Conservation (phyloP, 352 stramenopile species). For the Globisporangium cylindrosporum region DNA sequence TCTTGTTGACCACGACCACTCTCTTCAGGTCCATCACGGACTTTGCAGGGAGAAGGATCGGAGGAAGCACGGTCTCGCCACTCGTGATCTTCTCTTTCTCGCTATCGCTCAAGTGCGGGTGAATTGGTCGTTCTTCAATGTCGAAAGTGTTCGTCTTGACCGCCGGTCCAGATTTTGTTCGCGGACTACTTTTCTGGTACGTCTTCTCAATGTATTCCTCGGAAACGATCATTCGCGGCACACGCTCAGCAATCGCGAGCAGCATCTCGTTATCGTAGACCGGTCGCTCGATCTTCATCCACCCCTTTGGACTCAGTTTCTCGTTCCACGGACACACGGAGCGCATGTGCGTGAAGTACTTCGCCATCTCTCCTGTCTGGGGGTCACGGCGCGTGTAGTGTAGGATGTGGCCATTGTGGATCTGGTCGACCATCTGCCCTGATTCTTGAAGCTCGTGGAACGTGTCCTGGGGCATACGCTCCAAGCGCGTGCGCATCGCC, state of each 20-base stretch:
- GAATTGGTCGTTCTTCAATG: constrained; percentile 8
- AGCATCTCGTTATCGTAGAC: constrained; percentile 90
- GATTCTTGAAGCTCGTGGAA: constrained; percentile 85
- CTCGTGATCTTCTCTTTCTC: constrained; percentile 1
- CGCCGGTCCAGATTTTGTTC: constrained; percentile 4
- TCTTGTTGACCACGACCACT: constrained; percentile 87
- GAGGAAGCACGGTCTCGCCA: constrained; percentile 23
- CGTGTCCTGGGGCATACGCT: constrained; percentile 87
- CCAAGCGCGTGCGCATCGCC: constrained; percentile 83
- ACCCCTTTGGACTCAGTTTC: constrained; percentile 85
- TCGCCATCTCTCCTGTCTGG: constrained; percentile 64
- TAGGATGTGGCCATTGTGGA: constrained; percentile 88
- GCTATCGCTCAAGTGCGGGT: constrained; percentile 12
- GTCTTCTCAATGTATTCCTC: constrained; percentile 88
- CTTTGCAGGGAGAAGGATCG: constrained; percentile 43
- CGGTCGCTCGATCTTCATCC: constrained; percentile 86
- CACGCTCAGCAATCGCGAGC: constrained; percentile 75
- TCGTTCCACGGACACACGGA: constrained; percentile 89
- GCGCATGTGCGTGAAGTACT: constrained; percentile 88
- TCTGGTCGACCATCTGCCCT: constrained; percentile 85
- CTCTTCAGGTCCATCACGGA: constrained; percentile 68
- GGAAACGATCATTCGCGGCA: constrained; percentile 87
- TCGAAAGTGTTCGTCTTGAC: constrained; percentile 18
- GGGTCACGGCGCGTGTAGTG: constrained; percentile 84
- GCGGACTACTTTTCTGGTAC: constrained; percentile 46